Percentiles rank a stretch among this genome's conserved stretches.
Conservation (phyloP, 2,329 filamentous ascomycete genomes). For the Diplodia scrobiculata region DNA sequence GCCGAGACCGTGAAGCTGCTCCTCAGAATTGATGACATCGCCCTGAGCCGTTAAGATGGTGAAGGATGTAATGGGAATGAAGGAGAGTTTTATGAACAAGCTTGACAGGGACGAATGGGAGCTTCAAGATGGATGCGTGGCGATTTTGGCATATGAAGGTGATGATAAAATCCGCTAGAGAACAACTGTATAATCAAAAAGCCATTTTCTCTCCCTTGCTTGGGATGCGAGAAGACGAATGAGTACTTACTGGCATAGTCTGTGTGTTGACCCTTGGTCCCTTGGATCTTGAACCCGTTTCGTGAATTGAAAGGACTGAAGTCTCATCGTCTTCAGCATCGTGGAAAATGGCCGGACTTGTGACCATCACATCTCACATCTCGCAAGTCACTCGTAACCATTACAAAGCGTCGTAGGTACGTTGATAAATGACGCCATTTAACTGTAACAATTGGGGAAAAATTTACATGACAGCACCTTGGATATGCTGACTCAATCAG, state of each 20-base stretch:
- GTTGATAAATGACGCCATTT: not conserved
- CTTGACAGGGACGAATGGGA: not conserved
- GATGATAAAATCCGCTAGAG: slow-evolving; percentile 12
- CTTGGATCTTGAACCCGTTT: not conserved
- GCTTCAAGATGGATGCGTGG: not conserved
- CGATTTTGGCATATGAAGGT: not conserved
- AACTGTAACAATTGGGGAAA: slow-evolving; percentile 16
- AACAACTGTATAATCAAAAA: slow-evolving; percentile 22
- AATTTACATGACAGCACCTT: slow-evolving; percentile 15
- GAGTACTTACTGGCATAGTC: not conserved
- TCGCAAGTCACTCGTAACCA: not conserved
- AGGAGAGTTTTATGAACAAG: not conserved
- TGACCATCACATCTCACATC: not conserved
- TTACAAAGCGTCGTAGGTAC: not conserved
- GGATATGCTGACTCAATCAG: slow-evolving; percentile 7
- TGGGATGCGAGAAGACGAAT: not conserved
- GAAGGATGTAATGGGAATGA: not conserved
- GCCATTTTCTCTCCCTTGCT: not conserved
- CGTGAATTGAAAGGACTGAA: not conserved
- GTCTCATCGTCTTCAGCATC: not conserved
- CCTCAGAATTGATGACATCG: slow-evolving; percentile 69
- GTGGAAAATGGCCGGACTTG: not conserved
- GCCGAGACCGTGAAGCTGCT: slow-evolving; percentile 90
- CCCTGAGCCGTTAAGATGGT: slow-evolving; percentile 47
- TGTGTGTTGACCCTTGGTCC: not conserved